Evolutionary conservation across 2,329 filamentous ascomycete species (phyloP), one percentile per base, ranked within the genome.

Genomic region (Penicillium psychrosexuale): DNA sequence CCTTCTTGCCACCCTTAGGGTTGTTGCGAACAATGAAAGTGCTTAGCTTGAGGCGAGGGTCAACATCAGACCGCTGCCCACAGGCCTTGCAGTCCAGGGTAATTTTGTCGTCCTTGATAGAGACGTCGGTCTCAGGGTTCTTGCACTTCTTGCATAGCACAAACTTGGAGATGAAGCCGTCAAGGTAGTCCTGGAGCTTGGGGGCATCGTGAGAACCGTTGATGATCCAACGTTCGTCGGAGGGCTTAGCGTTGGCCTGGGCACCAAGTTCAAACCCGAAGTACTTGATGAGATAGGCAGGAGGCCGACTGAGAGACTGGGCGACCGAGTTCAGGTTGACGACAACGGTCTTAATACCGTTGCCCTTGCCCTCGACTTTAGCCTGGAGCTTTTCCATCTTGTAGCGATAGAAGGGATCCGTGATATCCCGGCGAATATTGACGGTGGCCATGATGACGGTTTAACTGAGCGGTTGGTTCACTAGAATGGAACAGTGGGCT

Each of bases 81-180:
- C 94, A 99, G 60, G 94, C 94, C 81, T 99, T 99, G 88, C 94
- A 99, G 79, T 99, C 94, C 65, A 97, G 86, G 60, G 90, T 78
- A 75, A 99, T 97, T 72, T 84, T 86, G 52, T 89, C 90, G 69
- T 97, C 92, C 79, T 96, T 97, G 82, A 97, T 91, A 71, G 89
- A 85, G 71, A 97, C 88, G 64, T 95, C 92, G 64, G 94, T 99
- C 82, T 99, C 94, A 34, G 94, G 94, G 77, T 99, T 99, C 86
- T 96, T 96, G 88, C 94, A 99, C 76, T 95, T 93, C 82, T 95
- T 96, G 89, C 94, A 99, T 62, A 99, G 91, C 69, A 99, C 94
- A 66, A 97, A 99, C 80, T 91, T 96, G 82, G 87, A 84, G 80
- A 99, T 99, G 84, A 99, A 99, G 68, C 92, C 92, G 75, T 97